phyloP scores from a whole-genome alignment of 257 asterid genomes.

The Fraxinus americana region DNA sequence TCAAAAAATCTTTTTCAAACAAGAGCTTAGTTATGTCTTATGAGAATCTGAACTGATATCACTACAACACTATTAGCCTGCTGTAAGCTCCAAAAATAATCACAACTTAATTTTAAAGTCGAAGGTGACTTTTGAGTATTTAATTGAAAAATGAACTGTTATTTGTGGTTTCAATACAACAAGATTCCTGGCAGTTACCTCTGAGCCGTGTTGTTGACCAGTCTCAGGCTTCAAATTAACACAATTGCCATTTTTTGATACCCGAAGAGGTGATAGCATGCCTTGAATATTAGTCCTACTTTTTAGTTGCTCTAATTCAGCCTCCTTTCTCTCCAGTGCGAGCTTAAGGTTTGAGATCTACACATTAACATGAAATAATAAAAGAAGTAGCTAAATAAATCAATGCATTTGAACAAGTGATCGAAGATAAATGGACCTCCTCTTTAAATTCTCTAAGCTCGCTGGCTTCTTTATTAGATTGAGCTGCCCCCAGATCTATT shows the following conservation, averaged over 20 bases:
- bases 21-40: background rate
- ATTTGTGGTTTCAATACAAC: constrained; percentile 11
- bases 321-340: constrained; percentile 76
- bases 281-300: constrained; percentile 54
- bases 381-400: constrained; percentile 21
- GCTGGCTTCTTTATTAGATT: constrained; percentile 77
- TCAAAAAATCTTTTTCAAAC: too few species aligned
- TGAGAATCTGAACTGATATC: background rate
- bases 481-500: constrained; percentile 86
- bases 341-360: constrained; percentile 84
- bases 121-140: constrained; percentile 14
- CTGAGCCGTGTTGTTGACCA: constrained; percentile 48
- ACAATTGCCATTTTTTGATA: constrained; percentile 46
- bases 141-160: background rate
- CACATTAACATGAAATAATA: constrained; percentile 22
- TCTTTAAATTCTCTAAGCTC: constrained; percentile 78
- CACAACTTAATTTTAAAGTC: background rate
- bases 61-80: background rate
- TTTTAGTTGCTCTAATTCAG: constrained; percentile 73
- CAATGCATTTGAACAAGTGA: constrained; percentile 21
- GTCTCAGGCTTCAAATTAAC: constrained; percentile 55
- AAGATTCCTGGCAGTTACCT: constrained; percentile 46
- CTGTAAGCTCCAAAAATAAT: constrained; percentile 8
- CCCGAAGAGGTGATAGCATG: constrained; percentile 69
- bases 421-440: constrained; percentile 54